These are phyloP conservation scores for Candida lessepsii DNA, from an alignment of 805 yeast genomes.

Conservation along the genomic window DNA sequence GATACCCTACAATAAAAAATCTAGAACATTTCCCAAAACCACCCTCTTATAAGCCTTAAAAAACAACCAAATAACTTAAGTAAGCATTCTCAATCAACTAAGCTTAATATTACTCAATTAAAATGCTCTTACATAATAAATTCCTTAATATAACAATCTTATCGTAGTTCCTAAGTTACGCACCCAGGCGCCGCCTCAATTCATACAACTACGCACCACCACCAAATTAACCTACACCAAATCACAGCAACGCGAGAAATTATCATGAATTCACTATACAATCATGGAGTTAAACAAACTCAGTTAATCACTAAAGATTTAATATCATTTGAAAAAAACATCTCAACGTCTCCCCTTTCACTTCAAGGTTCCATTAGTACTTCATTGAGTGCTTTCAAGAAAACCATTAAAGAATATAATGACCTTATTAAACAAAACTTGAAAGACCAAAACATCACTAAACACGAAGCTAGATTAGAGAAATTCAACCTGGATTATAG, in stretches of 20 bases:
- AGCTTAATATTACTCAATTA: no score
- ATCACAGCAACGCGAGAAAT: conserved; percentile 3
- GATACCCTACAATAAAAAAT: no score
- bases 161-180: no score
- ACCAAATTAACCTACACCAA: no score
- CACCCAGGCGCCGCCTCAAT: no score
- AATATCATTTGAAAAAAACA: conserved; percentile 59
- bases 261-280: conserved; percentile 74
- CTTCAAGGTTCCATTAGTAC: conserved; percentile 78
- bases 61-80: no score
- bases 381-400: conserved; percentile 67
- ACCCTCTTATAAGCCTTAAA: no score
- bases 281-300: conserved; percentile 86
- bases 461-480: conserved; percentile 51
- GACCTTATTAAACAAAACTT: conserved; percentile 58
- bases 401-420: conserved; percentile 72
- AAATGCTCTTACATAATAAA: no score
- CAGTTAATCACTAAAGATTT: conserved; percentile 70
- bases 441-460: conserved; percentile 51
- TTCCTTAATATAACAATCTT: no score
- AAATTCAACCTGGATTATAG: conserved; percentile 51
- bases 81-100: no score
- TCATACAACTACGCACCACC: no score
- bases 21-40: no score
- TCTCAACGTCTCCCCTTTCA: conserved; percentile 70